These are phyloP conservation scores for Blastomyces percursus DNA, from an alignment of 2,329 filamentous ascomycete species.

Conservation along the genomic window DNA sequence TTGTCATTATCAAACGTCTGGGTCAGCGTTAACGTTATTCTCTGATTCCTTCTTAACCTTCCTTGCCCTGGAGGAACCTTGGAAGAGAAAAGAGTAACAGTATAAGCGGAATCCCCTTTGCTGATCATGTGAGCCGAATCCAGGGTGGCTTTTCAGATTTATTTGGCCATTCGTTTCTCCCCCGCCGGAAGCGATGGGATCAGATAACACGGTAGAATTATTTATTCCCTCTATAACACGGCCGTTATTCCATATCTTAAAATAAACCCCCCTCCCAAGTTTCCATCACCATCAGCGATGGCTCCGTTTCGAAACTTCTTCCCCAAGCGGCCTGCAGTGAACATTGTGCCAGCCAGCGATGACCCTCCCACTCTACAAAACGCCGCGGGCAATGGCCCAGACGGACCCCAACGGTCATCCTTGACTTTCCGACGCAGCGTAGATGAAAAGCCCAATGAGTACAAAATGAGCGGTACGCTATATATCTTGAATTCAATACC, in stretches of 20 bases:
- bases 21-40: no score
- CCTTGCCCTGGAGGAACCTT: no score
- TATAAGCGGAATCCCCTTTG: no score
- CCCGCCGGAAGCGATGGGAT: neutral
- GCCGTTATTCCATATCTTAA: neutral
- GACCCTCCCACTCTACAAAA: conserved; percentile 38
- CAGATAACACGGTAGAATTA: neutral
- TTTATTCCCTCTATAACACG: neutral
- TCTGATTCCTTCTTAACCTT: neutral
- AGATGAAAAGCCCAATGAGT: conserved; percentile 60
- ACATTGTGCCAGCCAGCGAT: conserved; percentile 33
- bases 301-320: conserved; percentile 62
- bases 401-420: conserved; percentile 35
- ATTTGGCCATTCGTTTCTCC: neutral
- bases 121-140: neutral
- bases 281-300: conserved; percentile 37
- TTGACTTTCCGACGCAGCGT: conserved; percentile 51
- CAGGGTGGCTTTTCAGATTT: neutral
- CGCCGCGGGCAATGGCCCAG: conserved; percentile 17
- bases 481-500: neutral
- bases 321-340: conserved; percentile 41
- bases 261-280: neutral
- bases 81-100: no score
- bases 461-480: conserved; percentile 66
- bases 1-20: no score